Base-by-base conservation (phyloP, 2,329 filamentous ascomycete genomes). In the Ascosphaera aggregata region DNA sequence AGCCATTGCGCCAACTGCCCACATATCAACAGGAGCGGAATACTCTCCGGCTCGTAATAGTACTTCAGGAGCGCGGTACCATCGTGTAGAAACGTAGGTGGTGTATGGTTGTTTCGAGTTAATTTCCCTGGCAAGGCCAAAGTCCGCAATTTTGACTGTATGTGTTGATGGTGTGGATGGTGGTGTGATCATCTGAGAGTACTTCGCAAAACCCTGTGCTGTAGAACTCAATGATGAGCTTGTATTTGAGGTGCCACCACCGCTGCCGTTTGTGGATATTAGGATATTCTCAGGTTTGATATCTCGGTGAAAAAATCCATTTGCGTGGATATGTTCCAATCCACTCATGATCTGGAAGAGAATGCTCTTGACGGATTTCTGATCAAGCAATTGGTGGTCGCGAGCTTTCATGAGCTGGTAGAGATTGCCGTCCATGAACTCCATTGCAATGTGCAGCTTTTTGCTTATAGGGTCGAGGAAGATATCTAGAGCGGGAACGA, bases 271-370 rank as follows among this genome's bases (percentile, higher is more conserved):
- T 45, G 73, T 71, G 0, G 89, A 92, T 7, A 98, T 86, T 18
- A 98, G 71, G 43, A 98, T 98, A 58, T 98, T 98, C 59, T 98
- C 89, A 27, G 89, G 89, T 59, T 98, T 98, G 61, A 98, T 95
- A 54, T 98, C 89, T 51, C 89, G 82, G 59, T 98, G 84, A 40
- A 93, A 66, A 63, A 98, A 98, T 56, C 80, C 73, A 61, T 95
- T 82, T 30, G 85, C 79, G 60, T 98, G 89, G 43, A 98, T 95
- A 56, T 98, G 89, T 55, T 98, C 85, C 19, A 98, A 69, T 40
- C 89, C 89, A 39, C 82, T 80, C 62, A 98, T 76, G 50, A 98
- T 98, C 62, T 98, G 89, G 60, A 80, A 94, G 30, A 98, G 67
- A 45, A 98, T 92, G 63, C 86, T 95, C 67, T 98, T 95, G 43